Conservation (phyloP, 2,329 filamentous ascomycete genomes). For the Shiraia sp. region DNA sequence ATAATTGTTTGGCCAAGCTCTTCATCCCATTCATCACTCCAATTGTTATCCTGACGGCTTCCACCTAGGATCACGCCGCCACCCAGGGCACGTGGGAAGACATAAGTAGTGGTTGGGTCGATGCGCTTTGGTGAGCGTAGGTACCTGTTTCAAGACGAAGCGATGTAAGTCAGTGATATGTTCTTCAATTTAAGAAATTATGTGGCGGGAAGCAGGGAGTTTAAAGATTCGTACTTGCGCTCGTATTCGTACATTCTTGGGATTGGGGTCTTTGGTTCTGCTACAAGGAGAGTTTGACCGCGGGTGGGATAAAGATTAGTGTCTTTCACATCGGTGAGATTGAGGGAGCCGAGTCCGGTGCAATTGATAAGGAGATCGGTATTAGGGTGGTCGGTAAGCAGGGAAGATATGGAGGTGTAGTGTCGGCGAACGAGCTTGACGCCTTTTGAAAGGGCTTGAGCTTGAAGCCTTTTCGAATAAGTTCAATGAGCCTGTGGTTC, state of each 20-base stretch:
- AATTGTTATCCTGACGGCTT: conserved; percentile 77
- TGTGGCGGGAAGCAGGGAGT: not conserved
- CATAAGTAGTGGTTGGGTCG: conserved; percentile 49
- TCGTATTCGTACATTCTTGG: conserved; percentile 43
- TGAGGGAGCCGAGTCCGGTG: conserved; percentile 75
- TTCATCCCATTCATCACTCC: conserved; percentile 77
- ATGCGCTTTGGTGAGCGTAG: conserved; percentile 49
- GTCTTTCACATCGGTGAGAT: conserved; percentile 83
- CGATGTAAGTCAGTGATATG: not conserved
- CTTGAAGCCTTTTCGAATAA: conserved; percentile 45
- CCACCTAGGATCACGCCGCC: conserved; percentile 86
- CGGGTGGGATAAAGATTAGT: conserved; percentile 70
- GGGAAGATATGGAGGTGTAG: conserved; percentile 69
- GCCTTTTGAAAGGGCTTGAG: conserved; percentile 74
- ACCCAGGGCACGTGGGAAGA: conserved; percentile 54
- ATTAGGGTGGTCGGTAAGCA: conserved; percentile 61
- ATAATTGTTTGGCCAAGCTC: conserved; percentile 82
- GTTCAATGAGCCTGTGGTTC: too few relatives aligned
- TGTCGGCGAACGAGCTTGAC: conserved; percentile 57
- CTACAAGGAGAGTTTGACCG: conserved; percentile 81
- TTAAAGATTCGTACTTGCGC: conserved; percentile 6
- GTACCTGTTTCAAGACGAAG: conserved; percentile 24
- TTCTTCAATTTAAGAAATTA: not conserved
- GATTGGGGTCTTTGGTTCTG: conserved; percentile 46
- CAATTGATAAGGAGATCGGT: conserved; percentile 81